These are phyloP conservation scores for Eucalyptus cloeziana DNA, from an alignment of 345 rosid species.

Conservation along the genomic window DNA sequence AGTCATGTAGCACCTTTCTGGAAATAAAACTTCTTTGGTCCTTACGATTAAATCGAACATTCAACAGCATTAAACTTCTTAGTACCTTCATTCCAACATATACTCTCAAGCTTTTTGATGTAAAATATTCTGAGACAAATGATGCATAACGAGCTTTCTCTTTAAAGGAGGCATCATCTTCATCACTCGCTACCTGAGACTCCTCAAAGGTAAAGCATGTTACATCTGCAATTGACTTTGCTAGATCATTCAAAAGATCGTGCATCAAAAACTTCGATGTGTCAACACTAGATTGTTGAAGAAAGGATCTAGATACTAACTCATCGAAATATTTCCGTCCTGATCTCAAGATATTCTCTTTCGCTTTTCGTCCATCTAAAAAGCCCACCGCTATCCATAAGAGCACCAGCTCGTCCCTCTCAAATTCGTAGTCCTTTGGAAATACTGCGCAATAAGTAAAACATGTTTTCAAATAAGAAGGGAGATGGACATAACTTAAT, in stretches of 20 bases:
- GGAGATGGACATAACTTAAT: too few species aligned
- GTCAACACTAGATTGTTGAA: rapidly evolving
- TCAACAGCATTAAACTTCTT: background rate
- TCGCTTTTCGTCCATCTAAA: rapidly evolving
- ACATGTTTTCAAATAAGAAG: too few species aligned
- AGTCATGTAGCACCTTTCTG: rapidly evolving
- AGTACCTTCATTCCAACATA: background rate
- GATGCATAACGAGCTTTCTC: background rate
- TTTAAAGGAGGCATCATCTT: background rate
- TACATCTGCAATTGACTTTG: rapidly evolving
- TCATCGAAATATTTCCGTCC: rapidly evolving
- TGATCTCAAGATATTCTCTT: rapidly evolving
- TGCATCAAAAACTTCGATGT: background rate
- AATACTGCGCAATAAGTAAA: too few species aligned
- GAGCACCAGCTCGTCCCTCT: too few species aligned
- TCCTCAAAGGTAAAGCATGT: background rate
- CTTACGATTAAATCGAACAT: too few species aligned
- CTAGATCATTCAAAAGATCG: background rate
- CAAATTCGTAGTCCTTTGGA: too few species aligned
- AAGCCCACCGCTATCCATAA: too few species aligned
- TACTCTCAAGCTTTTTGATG: background rate
- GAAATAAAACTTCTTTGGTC: background rate
- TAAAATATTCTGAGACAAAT: rapidly evolving
- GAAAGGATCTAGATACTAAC: background rate
- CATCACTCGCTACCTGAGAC: background rate